Base-by-base conservation (phyloP, 768 basidiomycete genomes). In the Hygrophorus pudorinus region DNA sequence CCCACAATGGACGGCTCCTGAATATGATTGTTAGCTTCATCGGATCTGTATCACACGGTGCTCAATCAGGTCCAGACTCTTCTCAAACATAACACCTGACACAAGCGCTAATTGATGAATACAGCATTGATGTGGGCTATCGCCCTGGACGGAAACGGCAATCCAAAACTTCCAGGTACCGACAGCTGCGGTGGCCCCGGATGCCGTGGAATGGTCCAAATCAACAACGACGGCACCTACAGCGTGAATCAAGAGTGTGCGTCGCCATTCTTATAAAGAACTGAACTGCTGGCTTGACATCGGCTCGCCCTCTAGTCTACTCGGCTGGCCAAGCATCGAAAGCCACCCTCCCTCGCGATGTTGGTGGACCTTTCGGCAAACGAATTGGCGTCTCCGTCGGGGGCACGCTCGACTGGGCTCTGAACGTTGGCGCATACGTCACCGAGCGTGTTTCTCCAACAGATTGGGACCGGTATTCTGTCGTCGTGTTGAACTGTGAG, bases 111-210 rank as follows among this genome's bases (percentile, higher is more conserved):
- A 35, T 35, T 35, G 3, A 35, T 17, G 17, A 17, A 46, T 40
- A 56, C 73, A 30, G 81, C 66, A 0, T 62, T 86, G 16, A 81
- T 85, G 78, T 88, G 85, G 83, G 84, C 83, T 53, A 60, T 85
- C 34, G 85, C 80, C 0, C 67, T 81, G 7, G 76, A 85, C 33
- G 64, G 73, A 0, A 71, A 59, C 29, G 82, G 85, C 0, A 59
- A 73, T n/a, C 84, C 85, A 1, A 73, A 72, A 53, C 65, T 81
- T 2, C 81, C 82, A 0, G 78, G 79, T 5, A 75, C 78, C 2
- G 64, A 64, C 44, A 81, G 78, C 46, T 88, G 85, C 48, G 67
- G 68, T 1, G 71, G 71, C 3, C 53, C 69, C 13, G 79, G 80
- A 12, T 88, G 84, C 54, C 71, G 84, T 11, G 73, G 75, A 2